Percentiles rank a stretch among this genome's conserved stretches.
phyloP scores from a whole-genome alignment of 371 early-diverging fungal genomes.

The Circinella umbellata region DNA sequence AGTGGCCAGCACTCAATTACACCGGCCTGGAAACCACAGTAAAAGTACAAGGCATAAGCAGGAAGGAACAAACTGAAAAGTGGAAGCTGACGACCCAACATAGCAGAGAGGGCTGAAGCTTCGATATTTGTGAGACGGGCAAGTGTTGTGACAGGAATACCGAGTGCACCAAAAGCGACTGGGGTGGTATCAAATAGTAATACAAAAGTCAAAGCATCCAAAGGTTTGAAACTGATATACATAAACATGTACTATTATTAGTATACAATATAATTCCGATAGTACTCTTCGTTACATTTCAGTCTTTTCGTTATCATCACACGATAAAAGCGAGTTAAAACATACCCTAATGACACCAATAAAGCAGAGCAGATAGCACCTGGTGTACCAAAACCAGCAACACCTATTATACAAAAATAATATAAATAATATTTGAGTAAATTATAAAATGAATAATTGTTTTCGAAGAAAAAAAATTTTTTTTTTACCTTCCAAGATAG shows the following conservation, averaged over 20 bases:
- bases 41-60: slow-evolving; percentile 41
- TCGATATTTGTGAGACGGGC: slow-evolving; percentile 45
- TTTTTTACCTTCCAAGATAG: slow-evolving; percentile 47
- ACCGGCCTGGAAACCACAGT: slow-evolving; percentile 47
- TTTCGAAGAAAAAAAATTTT: neutral
- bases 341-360: slow-evolving; percentile 54
- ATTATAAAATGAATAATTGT: neutral
- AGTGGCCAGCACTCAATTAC: slow-evolving; percentile 55
- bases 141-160: slow-evolving; percentile 53
- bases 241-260: neutral
- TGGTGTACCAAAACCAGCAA: slow-evolving; percentile 58
- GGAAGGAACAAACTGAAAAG: slow-evolving; percentile 49
- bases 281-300: too few relatives aligned
- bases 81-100: slow-evolving; percentile 57
- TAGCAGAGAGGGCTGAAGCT: slow-evolving; percentile 42
- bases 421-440: neutral
- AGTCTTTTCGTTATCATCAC: too few relatives aligned
- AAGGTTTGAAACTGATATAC: slow-evolving; percentile 37
- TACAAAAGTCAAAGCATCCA: slow-evolving; percentile 47
- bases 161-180: slow-evolving; percentile 53
- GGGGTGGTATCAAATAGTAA: slow-evolving; percentile 53
- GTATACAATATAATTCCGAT: too few relatives aligned
- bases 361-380: slow-evolving; percentile 58
- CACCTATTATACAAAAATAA: slow-evolving; percentile 29
- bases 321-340: neutral